A percentile compares a stretch with the other conserved stretches of the same genome.
phyloP scores from a whole-genome alignment of 176 grass and related monocot species.

The Musa schizocarpa region DNA sequence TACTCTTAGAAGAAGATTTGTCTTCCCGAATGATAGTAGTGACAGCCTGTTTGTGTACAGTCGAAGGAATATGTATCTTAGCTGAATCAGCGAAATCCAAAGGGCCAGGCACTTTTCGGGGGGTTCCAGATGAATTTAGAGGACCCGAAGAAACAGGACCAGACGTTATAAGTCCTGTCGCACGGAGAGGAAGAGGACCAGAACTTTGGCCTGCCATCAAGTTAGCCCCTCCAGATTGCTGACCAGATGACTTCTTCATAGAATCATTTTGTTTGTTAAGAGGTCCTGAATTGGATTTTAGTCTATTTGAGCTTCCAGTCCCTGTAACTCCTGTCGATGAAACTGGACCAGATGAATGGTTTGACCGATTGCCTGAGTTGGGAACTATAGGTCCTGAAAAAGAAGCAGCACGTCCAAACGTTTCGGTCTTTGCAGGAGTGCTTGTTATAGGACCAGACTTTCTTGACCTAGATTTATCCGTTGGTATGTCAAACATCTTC shows the following conservation, averaged over 20 bases:
- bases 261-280: conserved; percentile 84
- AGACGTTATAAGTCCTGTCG: conserved; percentile 89
- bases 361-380: conserved; percentile 37
- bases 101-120: conserved; percentile 47
- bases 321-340: conserved; percentile 30
- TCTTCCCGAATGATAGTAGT: conserved; percentile 50
- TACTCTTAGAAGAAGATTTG: conserved; percentile 50
- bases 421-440: conserved; percentile 50
- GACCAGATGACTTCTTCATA: conserved; percentile 56
- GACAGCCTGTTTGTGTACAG: conserved; percentile 61
- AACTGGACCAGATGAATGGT: conserved; percentile 52
- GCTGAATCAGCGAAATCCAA: conserved; percentile 42
- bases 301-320: conserved; percentile 46
- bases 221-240: conserved; percentile 67
- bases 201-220: conserved; percentile 63
- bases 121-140: conserved; percentile 51
- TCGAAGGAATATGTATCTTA: conserved; percentile 47
- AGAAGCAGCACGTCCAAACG: conserved; percentile 42
- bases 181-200: conserved; percentile 52
- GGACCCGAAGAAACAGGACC: conserved; percentile 60
- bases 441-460: conserved; percentile 71
- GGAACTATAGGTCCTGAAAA: conserved; percentile 49
- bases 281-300: conserved; percentile 89
- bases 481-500: conserved; percentile 30
- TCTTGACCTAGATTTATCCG: conserved; percentile 37